Conservation (phyloP, 345 rosid species). For the Litchi chinensis region DNA sequence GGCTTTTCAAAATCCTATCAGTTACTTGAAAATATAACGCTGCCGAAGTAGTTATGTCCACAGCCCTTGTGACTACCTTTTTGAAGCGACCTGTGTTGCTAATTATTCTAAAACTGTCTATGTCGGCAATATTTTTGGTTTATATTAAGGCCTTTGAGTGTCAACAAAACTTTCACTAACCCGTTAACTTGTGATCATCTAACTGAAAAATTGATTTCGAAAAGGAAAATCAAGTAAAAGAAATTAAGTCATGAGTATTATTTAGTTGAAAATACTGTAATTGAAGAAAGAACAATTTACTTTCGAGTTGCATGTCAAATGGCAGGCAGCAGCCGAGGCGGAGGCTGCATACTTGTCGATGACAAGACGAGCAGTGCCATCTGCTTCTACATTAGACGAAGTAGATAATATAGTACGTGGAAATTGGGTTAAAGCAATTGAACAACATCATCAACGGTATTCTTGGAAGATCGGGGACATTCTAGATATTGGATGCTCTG, state of each 20-base stretch:
- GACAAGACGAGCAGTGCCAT: slow-evolving; percentile 50
- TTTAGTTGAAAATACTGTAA: slow-evolving; percentile 2
- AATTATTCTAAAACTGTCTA: not conserved
- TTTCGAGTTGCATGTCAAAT: slow-evolving; percentile 3
- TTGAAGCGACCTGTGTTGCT: not conserved
- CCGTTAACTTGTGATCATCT: not conserved
- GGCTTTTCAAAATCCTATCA: not conserved
- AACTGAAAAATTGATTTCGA: not conserved
- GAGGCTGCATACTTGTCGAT: slow-evolving; percentile 64
- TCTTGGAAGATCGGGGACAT: slow-evolving; percentile 46
- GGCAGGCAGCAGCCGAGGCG: slow-evolving; percentile 78
- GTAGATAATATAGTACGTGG: slow-evolving; percentile 54
- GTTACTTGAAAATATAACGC: not conserved
- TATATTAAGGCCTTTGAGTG: not conserved
- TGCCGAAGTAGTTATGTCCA: not conserved
- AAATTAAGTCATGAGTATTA: not conserved
- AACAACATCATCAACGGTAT: slow-evolving; percentile 45
- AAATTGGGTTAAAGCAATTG: slow-evolving; percentile 54
- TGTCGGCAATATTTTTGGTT: not conserved
- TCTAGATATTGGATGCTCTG: slow-evolving; percentile 70
- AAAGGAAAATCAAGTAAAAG: not conserved
- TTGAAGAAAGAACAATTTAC: not conserved
- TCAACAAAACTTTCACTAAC: not conserved
- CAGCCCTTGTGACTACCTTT: slow-evolving; percentile 4
- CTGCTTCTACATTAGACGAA: slow-evolving; percentile 49